Percentiles rank a stretch among this genome's conserved stretches.
Evolutionary conservation across 2,329 filamentous ascomycete species (phyloP).

Genomic region (Aureobasidium sp.): DNA sequence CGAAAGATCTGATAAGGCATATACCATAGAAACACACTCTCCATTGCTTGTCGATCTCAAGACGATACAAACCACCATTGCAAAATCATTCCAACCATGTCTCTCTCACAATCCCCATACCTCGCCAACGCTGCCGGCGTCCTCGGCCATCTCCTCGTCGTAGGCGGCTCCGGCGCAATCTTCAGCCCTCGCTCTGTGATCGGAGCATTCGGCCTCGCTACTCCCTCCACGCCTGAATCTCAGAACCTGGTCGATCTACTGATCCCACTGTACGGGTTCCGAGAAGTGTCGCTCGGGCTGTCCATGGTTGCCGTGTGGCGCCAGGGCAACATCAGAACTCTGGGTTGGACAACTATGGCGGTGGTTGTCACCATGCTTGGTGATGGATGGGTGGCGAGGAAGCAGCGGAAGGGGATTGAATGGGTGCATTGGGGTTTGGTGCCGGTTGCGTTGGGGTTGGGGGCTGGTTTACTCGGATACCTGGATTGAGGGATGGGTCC

Average conservation of each 20-base stretch:
- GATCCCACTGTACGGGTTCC: not conserved
- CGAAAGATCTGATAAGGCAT: not conserved
- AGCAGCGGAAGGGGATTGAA: not conserved
- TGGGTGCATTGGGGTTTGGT: not conserved
- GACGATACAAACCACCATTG: not conserved
- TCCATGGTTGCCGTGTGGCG: not conserved
- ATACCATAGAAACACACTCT: not conserved
- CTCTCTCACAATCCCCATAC: conserved; percentile 86
- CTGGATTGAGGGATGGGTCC: not conserved
- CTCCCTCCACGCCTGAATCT: not conserved
- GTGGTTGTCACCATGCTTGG: not conserved
- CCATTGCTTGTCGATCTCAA: not conserved
- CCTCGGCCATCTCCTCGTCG: not conserved
- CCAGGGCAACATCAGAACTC: not conserved
- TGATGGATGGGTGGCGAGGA: not conserved
- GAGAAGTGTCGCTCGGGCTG: not conserved
- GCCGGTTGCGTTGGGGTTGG: not conserved
- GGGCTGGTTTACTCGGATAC: not conserved
- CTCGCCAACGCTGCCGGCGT: conserved; percentile 61
- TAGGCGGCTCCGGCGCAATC: not conserved
- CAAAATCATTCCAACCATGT: conserved; percentile 56
- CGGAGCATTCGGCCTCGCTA: not conserved
- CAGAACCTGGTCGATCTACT: not conserved
- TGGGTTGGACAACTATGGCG: not conserved
- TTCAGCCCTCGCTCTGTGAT: not conserved